Evolutionary conservation across 352 stramenopile genomes (phyloP), one percentile per base, ranked within the genome.

Genomic region (Phytophthora palmivora): DNA sequence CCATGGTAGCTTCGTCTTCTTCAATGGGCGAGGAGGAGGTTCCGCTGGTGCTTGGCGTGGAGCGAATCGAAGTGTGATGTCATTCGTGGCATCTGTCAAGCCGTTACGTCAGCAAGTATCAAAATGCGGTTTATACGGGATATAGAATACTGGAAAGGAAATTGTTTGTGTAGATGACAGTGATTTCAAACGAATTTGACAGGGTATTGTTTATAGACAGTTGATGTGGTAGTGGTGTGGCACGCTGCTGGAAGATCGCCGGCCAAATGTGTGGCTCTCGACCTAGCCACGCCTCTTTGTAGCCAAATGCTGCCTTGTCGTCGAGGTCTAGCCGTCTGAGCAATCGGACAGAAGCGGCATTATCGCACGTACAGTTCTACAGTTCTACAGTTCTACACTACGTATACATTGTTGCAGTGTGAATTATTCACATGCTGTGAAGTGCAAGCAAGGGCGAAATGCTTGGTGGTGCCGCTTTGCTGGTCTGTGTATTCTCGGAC

Each of bases 31-130:
- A 41, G 15, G 26, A 18, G 9, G 26, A 30, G 65, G 49, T 74
- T 74, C 48, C 53, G 64, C 45, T 56, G 58, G 64, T 72, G 15
- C 51, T 72, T 66, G 46, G 52, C 26, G 61, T 55, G 43, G 42
- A 28, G 66, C 48, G 45, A 76, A 76, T 76, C 48, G 26, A 65
- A 75, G 55, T 59, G 61, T 80, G 72, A 80, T 64, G 62, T 76
- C 67, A 79, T 73, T 45, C 11, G 7, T 38, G 41, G 18, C 32
- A 6, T 28, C 24, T 6, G 18, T 41, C 3, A 19, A 57, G 24
- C 41, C 48, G 26, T 22, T 48, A 42, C 18, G 42, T 53, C 46
- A 53, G 32, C 15, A 24, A 28, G 45, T 41, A 52, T 12, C 45
- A 52, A 16, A 0, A 8, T 16, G 12, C 22, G 12, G 11, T 19